Evolutionary conservation across 2,329 filamentous ascomycete species (phyloP).

Genomic region (Byssothecium circinans): DNA sequence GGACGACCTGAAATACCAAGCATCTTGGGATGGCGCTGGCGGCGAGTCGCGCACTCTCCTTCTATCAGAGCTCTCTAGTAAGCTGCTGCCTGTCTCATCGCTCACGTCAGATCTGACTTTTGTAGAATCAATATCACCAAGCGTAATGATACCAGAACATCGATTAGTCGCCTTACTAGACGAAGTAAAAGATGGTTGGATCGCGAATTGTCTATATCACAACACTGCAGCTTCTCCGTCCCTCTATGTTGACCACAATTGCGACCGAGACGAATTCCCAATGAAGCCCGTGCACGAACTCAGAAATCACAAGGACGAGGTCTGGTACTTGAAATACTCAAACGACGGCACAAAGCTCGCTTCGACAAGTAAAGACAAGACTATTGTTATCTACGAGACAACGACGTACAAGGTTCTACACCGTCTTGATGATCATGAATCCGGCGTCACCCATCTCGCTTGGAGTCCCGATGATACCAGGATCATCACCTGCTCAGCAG

Average conservation of each 20-base stretch:
- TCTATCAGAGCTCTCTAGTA: conserved; percentile 82
- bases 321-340: conserved; percentile 91
- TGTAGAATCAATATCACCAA: conserved; percentile 85
- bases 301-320: conserved; percentile 73
- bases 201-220: conserved; percentile 84
- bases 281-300: conserved; percentile 71
- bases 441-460: conserved; percentile 76
- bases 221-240: conserved; percentile 78
- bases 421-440: conserved; percentile 66
- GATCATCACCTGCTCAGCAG: conserved; percentile 85
- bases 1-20: conserved; percentile 74
- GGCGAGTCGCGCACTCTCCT: conserved; percentile 74
- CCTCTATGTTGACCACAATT: conserved; percentile 85
- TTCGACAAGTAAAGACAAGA: conserved; percentile 74
- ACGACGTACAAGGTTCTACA: conserved; percentile 66
- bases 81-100: conserved; percentile 31
- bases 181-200: conserved; percentile 81
- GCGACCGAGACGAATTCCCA: conserved; percentile 79
- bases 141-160: conserved; percentile 94
- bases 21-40: conserved; percentile 80
- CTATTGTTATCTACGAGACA: conserved; percentile 81
- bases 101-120: conserved; percentile 14
- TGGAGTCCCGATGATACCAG: conserved; percentile 93
- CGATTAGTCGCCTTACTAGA: conserved; percentile 79
- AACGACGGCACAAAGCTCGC: conserved; percentile 82